Evolutionary conservation across 2,329 filamentous ascomycete genomes (phyloP).

Genomic region (Lasiodiplodia citricola): DNA sequence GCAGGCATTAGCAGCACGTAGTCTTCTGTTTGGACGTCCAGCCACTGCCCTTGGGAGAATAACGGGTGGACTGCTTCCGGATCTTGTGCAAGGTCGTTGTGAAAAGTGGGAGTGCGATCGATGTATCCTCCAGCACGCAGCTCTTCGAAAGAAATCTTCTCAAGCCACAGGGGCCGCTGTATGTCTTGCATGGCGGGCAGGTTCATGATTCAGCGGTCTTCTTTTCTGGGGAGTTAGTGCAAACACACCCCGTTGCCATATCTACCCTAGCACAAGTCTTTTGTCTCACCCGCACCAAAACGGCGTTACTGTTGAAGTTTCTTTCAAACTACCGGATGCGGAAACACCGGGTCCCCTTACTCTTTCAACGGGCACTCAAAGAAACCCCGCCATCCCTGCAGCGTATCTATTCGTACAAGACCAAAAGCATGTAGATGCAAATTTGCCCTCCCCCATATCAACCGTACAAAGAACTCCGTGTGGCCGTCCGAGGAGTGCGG

Average conservation of each 20-base stretch:
- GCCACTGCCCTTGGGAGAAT: neutral
- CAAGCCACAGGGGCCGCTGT: constrained; percentile 12
- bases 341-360: neutral
- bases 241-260: neutral
- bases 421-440: neutral
- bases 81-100: neutral
- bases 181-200: neutral
- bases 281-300: neutral
- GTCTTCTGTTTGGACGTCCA: neutral
- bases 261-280: neutral
- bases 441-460: constrained; percentile 3
- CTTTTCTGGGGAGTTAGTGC: neutral
- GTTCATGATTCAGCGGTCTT: neutral
- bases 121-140: constrained; percentile 22
- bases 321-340: constrained; percentile 2
- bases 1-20: neutral
- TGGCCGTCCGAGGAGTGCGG: constrained; percentile 17
- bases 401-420: neutral
- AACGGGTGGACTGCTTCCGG: neutral
- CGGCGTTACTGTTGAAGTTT: neutral
- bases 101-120: neutral
- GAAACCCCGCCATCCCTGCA: neutral
- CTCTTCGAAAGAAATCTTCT: constrained; percentile 14
- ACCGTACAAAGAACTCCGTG: constrained; percentile 18
- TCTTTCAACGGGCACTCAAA: neutral